Percentiles rank a stretch among this genome's conserved stretches.
phyloP scores from a whole-genome alignment of 192 early-diverging fungal species.

The Gigaspora rosea region DNA sequence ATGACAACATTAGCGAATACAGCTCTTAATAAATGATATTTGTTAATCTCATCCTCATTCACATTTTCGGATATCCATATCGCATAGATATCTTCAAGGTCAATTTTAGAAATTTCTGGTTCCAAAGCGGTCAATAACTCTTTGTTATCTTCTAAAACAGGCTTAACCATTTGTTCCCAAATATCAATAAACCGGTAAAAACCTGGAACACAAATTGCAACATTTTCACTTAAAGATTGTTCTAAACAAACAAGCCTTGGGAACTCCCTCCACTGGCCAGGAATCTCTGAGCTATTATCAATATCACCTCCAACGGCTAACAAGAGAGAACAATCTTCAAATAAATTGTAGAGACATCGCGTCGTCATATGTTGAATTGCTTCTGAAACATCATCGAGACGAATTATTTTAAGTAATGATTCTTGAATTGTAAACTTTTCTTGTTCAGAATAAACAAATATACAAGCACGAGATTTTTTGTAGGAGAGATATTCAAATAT shows the following conservation, averaged over 20 bases:
- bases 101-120: background rate
- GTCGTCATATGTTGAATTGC: background rate
- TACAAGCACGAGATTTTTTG: constrained; percentile 9
- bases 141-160: background rate
- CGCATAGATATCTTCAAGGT: constrained; percentile 20
- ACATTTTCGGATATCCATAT: background rate
- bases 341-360: constrained; percentile 28
- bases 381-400: background rate
- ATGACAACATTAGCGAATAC: constrained; percentile 7
- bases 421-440: constrained; percentile 24
- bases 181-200: constrained; percentile 34
- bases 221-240: constrained; percentile 28
- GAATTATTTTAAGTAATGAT: constrained; percentile 13
- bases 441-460: constrained; percentile 27
- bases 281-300: background rate
- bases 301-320: background rate
- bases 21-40: background rate
- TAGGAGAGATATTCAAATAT: constrained; percentile 13
- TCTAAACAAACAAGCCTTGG: constrained; percentile 31
- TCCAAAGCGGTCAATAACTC: background rate
- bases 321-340: constrained; percentile 28
- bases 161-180: constrained; percentile 10
- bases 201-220: constrained; percentile 34
- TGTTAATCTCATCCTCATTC: background rate
- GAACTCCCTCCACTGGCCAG: constrained; percentile 18